phyloP scores from a whole-genome alignment of 139 green algal species.

The Prasinococcaceae sp. region DNA sequence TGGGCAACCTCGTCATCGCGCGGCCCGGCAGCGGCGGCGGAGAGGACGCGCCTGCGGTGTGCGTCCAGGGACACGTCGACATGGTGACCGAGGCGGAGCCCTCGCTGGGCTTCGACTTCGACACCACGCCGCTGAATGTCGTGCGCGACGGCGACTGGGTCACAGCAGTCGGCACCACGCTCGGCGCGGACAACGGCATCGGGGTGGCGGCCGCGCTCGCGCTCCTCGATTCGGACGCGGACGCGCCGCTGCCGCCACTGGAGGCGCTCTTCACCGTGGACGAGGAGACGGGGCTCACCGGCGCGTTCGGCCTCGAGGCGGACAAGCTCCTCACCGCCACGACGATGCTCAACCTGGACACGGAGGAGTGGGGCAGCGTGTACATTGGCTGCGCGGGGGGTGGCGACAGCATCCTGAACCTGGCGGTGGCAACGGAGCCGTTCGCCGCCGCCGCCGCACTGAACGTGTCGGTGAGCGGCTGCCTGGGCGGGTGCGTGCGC shows the following conservation, averaged over 20 bases:
- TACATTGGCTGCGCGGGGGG: slow-evolving; percentile 58
- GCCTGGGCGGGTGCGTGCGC: too few relatives aligned
- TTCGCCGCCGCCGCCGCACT: not conserved
- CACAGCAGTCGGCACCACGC: slow-evolving; percentile 45
- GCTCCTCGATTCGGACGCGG: slow-evolving; percentile 32
- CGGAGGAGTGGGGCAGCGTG: slow-evolving; percentile 58
- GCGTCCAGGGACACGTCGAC: slow-evolving; percentile 57
- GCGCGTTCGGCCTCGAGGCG: slow-evolving; percentile 39
- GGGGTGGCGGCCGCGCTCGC: slow-evolving; percentile 46
- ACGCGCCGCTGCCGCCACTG: slow-evolving; percentile 43
- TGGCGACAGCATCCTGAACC: slow-evolving; percentile 36
- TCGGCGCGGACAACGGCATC: slow-evolving; percentile 59
- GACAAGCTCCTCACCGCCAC: slow-evolving; percentile 32
- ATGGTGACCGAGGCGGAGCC: slow-evolving; percentile 41
- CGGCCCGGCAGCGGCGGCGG: slow-evolving; percentile 39
- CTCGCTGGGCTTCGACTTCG: slow-evolving; percentile 43
- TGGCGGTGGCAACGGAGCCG: slow-evolving; percentile 22
- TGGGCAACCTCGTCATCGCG: slow-evolving; percentile 53
- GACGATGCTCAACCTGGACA: slow-evolving; percentile 62
- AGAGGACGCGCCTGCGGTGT: slow-evolving; percentile 38
- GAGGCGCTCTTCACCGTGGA: slow-evolving; percentile 65
- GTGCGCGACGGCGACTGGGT: slow-evolving; percentile 43
- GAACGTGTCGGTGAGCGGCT: slow-evolving; percentile 23
- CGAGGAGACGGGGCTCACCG: slow-evolving; percentile 48
- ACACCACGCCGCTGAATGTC: slow-evolving; percentile 34